A percentile compares a stretch with the other conserved stretches of the same genome.
Evolutionary conservation across 2,329 filamentous ascomycete species (phyloP).

Genomic region (Talaromyces sp.): DNA sequence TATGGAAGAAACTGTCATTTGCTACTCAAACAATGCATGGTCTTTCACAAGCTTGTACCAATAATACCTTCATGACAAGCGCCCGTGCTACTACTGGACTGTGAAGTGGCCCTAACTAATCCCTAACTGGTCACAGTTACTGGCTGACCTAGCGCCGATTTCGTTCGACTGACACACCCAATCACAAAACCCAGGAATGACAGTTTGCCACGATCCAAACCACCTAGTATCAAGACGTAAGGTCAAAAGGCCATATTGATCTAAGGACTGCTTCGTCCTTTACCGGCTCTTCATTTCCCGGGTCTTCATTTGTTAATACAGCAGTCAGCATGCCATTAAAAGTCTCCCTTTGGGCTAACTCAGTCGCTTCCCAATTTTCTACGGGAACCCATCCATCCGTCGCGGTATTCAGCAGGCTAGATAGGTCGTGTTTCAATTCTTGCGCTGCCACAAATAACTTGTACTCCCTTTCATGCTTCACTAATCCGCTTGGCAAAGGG

Average conservation of each 20-base stretch:
- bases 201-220: too few relatives aligned
- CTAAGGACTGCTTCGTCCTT: slow-evolving; percentile 31
- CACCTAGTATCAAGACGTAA: too few relatives aligned
- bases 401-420: slow-evolving; percentile 30
- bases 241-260: slow-evolving; percentile 36
- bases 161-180: too few relatives aligned
- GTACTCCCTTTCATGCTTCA: slow-evolving; percentile 30
- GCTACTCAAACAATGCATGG: too few relatives aligned
- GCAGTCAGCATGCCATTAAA: slow-evolving; percentile 32
- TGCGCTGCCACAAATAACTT: slow-evolving; percentile 33
- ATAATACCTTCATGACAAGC: too few relatives aligned
- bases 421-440: slow-evolving; percentile 28
- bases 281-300: slow-evolving; percentile 34
- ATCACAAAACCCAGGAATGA: too few relatives aligned
- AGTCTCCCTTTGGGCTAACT: slow-evolving; percentile 29
- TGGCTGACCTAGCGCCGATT: too few relatives aligned
- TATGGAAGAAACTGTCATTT: too few relatives aligned
- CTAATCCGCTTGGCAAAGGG: slow-evolving; percentile 27
- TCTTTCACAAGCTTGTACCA: too few relatives aligned
- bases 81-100: too few relatives aligned
- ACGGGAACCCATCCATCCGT: slow-evolving; percentile 38
- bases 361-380: slow-evolving; percentile 33
- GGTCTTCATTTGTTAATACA: slow-evolving; percentile 29
- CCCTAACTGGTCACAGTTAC: too few relatives aligned
- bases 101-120: too few relatives aligned